Base-by-base conservation (phyloP, 78 protist genomes). In the Monocercomonoides exilis region DNA sequence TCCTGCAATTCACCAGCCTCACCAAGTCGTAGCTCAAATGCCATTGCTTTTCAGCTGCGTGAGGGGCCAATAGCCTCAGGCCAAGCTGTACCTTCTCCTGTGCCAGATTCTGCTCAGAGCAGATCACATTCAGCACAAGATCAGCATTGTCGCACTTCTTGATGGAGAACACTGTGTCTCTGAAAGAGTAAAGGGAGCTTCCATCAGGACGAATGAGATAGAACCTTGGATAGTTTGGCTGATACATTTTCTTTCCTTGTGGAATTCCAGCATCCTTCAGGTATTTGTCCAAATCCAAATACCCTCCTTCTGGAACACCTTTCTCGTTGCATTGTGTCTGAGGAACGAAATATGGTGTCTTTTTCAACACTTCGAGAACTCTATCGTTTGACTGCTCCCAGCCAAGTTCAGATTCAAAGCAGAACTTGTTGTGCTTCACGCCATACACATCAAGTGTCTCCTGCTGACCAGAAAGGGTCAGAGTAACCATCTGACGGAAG, bases 191-290 rank as follows among this genome's bases (percentile, higher is more conserved):
- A 42, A 90, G 87, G 29, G 92, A 81, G 35, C 87, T 79, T 32
- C 89, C 89, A 38, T 90, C 89, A 11, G 92, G 92, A 11, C 92
- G 90, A 43, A 90, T 54, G 42, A 90, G 79, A 44, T 87, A 90
- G 43, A 86, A 46, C 35, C 1, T 1, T 0, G 92, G 92, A 81
- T 90, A 90, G 46, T 87, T 3, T 3, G 44, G 0, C 79, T 84
- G 86, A 81, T 84, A 90, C 2, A 89, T 90, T 1, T 34, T 34
- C 84, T 90, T 90, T 2, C 92, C 92, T 41, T 45, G 42, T 45
- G 63, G 63, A 21, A 45, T 35, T 11, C 80, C 90, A 1, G 36
- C 0, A 81, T 90, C 92, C 6, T 36, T 11, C 36, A 90, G 43
- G 5, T 77, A 90, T 21, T 45, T 6, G 41, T 44, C 4, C 45